These are phyloP conservation scores for Stemphylium beticola DNA, from an alignment of 2,329 filamentous ascomycete genomes.

Conservation along the genomic window DNA sequence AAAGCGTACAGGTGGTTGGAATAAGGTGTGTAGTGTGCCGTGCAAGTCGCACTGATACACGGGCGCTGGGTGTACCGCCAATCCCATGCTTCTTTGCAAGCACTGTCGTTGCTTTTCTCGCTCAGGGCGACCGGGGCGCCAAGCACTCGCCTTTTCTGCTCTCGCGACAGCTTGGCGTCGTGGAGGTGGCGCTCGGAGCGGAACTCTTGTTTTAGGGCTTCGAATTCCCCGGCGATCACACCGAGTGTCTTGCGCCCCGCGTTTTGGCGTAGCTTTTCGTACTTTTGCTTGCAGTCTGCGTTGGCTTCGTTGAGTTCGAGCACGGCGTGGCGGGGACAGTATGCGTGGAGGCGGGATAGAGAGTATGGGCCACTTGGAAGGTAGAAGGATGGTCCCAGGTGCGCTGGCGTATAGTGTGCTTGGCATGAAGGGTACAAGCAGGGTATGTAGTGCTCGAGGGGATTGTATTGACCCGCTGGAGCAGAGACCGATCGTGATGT, in stretches of 20 bases:
- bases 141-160: conserved; percentile 23
- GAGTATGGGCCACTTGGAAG: conserved; percentile 35
- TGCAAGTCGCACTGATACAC: conserved; percentile 33
- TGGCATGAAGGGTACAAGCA: conserved; percentile 34
- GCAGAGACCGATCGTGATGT: conserved; percentile 1
- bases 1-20: conserved; percentile 31
- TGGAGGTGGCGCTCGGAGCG: conserved; percentile 18
- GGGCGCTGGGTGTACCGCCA: conserved; percentile 38
- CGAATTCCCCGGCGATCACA: conserved; percentile 36
- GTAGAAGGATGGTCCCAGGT: conserved; percentile 38
- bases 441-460: conserved; percentile 40
- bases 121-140: conserved; percentile 1
- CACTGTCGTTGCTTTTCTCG: not conserved
- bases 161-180: conserved; percentile 16
- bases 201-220: conserved; percentile 26
- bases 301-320: conserved; percentile 37
- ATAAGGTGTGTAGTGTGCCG: conserved; percentile 32
- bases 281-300: conserved; percentile 30
- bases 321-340: conserved; percentile 37
- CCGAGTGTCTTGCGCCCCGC: conserved; percentile 42
- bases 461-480: conserved; percentile 34
- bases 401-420: conserved; percentile 31
- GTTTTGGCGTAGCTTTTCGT: conserved; percentile 40
- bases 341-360: conserved; percentile 32
- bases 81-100: conserved; percentile 18